Evolutionary conservation across 2,329 filamentous ascomycete species (phyloP).

Genomic region (Didymella arachidicola): DNA sequence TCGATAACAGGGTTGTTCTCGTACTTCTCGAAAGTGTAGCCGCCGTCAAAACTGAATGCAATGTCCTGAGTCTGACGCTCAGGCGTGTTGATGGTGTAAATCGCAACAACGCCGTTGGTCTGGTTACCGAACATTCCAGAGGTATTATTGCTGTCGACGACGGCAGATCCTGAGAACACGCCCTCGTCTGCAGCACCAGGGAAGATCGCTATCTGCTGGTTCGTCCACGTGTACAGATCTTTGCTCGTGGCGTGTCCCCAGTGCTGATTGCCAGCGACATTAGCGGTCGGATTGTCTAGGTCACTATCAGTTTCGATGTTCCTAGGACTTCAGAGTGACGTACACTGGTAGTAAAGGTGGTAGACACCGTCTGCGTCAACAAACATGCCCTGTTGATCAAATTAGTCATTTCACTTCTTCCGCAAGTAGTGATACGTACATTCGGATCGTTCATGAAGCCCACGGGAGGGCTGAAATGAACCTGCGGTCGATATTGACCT

Average conservation of each 20-base stretch:
- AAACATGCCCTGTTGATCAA: conserved; percentile 59
- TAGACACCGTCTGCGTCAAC: conserved; percentile 64
- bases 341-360: conserved; percentile 72
- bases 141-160: conserved; percentile 69
- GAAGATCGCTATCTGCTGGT: conserved; percentile 69
- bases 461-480: conserved; percentile 64
- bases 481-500: conserved; percentile 58
- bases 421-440: background rate
- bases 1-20: conserved; percentile 67
- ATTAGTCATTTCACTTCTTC: background rate
- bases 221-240: conserved; percentile 70
- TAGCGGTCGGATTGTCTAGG: conserved; percentile 59
- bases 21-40: conserved; percentile 69
- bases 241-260: conserved; percentile 71
- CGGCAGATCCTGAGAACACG: conserved; percentile 63
- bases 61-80: conserved; percentile 65
- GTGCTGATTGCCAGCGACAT: conserved; percentile 66
- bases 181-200: conserved; percentile 63
- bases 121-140: conserved; percentile 70
- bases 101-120: conserved; percentile 63
- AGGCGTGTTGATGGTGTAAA: conserved; percentile 60
- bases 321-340: background rate
- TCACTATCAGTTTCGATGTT: background rate
- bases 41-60: conserved; percentile 68
- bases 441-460: conserved; percentile 69